phyloP scores from a whole-genome alignment of 202 grass and related monocot species.

The Brachypodium distachyon region DNA sequence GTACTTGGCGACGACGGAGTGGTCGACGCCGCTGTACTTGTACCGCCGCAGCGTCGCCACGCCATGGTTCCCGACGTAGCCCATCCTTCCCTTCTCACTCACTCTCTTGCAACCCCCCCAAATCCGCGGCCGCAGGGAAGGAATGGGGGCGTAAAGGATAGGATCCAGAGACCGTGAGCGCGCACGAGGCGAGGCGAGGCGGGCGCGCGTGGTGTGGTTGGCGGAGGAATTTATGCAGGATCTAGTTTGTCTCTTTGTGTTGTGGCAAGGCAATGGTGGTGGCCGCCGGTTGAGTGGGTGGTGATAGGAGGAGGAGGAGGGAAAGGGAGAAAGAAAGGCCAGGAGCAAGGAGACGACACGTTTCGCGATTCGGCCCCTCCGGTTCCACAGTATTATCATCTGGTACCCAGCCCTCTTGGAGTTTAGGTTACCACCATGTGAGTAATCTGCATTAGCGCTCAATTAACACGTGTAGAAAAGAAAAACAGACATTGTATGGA shows the following conservation, averaged over 20 bases:
- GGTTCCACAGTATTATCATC: too few relatives aligned
- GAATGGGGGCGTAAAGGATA: not conserved
- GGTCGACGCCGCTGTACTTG: conserved; percentile 96
- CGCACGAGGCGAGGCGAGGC: not conserved
- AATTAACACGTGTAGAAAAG: too few relatives aligned
- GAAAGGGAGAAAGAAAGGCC: not conserved
- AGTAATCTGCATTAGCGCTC: too few relatives aligned
- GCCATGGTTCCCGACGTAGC: conserved; percentile 84
- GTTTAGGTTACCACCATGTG: not conserved
- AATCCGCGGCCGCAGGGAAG: not conserved
- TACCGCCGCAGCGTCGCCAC: conserved; percentile 80
- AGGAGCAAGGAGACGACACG: not conserved
- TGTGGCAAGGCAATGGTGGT: not conserved
- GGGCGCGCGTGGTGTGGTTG: not conserved
- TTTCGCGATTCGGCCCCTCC: conserved; percentile 3
- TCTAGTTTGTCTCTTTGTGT: not conserved
- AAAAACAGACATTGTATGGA: too few relatives aligned
- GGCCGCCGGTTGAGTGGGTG: not conserved
- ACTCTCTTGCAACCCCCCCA: not conserved
- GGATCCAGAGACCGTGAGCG: not conserved
- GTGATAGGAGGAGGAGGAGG: not conserved
- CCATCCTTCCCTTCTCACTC: conserved; percentile 28
- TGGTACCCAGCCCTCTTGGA: too few relatives aligned
- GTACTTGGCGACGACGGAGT: conserved; percentile 94
- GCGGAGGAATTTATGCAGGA: conserved; percentile 10